These are phyloP conservation scores for Mycena haematopus DNA, from an alignment of 768 basidiomycete species.

Conservation along the genomic window DNA sequence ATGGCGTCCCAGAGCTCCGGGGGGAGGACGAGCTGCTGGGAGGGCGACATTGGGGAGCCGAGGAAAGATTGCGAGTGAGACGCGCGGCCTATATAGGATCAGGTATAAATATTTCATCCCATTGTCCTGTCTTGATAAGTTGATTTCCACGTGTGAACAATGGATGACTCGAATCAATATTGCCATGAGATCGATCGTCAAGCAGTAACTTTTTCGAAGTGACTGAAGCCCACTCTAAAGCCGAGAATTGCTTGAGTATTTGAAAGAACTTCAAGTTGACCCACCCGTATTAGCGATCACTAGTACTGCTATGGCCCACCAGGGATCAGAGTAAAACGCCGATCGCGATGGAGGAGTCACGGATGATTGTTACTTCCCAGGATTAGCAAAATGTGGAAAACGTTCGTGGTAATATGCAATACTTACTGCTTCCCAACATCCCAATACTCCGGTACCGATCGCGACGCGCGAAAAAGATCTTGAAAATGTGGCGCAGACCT, in stretches of 20 bases:
- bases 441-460: no score
- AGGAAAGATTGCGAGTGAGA: not conserved
- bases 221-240: not conserved
- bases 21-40: conserved; percentile 28
- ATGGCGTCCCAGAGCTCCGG: conserved; percentile 40
- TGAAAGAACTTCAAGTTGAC: no score
- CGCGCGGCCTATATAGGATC: conserved; percentile 8
- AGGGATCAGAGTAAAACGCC: not conserved
- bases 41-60: conserved; percentile 6
- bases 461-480: no score
- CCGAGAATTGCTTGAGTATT: no score
- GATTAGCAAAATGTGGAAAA: not conserved
- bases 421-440: no score
- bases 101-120: not conserved
- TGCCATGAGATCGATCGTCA: conserved; percentile 7
- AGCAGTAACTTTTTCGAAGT: not conserved
- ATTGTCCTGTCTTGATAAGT: conserved; percentile 10
- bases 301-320: not conserved
- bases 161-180: conserved; percentile 19
- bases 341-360: not conserved
- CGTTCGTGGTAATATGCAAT: not conserved
- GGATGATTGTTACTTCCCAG: not conserved
- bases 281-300: no score
- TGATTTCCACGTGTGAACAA: conserved; percentile 21
- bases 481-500: no score